A percentile compares a stretch with the other conserved stretches of the same genome.
phyloP scores from a whole-genome alignment of 345 rosid species.

The Moricandia moricandioides region DNA sequence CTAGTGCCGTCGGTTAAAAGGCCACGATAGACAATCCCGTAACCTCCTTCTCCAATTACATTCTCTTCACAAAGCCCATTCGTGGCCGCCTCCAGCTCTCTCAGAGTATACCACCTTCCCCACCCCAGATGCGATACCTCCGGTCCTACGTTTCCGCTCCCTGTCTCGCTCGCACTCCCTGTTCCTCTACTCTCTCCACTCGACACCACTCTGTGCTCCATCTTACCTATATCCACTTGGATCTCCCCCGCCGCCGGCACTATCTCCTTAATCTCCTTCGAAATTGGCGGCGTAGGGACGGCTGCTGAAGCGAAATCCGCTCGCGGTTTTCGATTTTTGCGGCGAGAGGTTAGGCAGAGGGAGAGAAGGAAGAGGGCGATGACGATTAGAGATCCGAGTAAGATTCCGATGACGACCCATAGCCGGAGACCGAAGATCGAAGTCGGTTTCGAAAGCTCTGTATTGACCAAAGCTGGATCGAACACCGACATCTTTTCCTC shows the following conservation, averaged over 20 bases:
- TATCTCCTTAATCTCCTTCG: slow-evolving; percentile 87
- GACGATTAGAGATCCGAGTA: slow-evolving; percentile 79
- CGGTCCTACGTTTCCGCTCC: slow-evolving; percentile 69
- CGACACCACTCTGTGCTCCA: slow-evolving; percentile 83
- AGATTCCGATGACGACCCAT: slow-evolving; percentile 89
- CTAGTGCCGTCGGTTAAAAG: slow-evolving; percentile 70
- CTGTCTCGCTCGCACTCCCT: slow-evolving; percentile 55
- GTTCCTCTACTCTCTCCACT: slow-evolving; percentile 88
- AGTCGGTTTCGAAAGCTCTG: slow-evolving; percentile 80
- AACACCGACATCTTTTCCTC: slow-evolving; percentile 46
- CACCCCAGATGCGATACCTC: slow-evolving; percentile 97
- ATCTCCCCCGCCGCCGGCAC: slow-evolving; percentile 70
- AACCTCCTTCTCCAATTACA: slow-evolving; percentile 98
- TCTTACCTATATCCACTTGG: slow-evolving; percentile 83
- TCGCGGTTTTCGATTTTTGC: slow-evolving; percentile 43
- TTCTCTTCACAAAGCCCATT: slow-evolving; percentile 78
- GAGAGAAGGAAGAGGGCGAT: slow-evolving; percentile 83
- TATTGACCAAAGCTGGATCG: slow-evolving; percentile 65
- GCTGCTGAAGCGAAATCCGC: slow-evolving; percentile 25
- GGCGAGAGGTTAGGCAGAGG: slow-evolving; percentile 80
- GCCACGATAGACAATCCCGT: slow-evolving; percentile 89
- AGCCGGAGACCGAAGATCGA: slow-evolving; percentile 85
- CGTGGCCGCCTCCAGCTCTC: slow-evolving; percentile 89
- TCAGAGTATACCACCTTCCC: slow-evolving; percentile 93
- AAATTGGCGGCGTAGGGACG: slow-evolving; percentile 58